Evolutionary conservation across 495 filamentous ascomycete species (phyloP), one percentile per base, ranked within the genome.

Genomic region (Diplogelasinospora grovesii): DNA sequence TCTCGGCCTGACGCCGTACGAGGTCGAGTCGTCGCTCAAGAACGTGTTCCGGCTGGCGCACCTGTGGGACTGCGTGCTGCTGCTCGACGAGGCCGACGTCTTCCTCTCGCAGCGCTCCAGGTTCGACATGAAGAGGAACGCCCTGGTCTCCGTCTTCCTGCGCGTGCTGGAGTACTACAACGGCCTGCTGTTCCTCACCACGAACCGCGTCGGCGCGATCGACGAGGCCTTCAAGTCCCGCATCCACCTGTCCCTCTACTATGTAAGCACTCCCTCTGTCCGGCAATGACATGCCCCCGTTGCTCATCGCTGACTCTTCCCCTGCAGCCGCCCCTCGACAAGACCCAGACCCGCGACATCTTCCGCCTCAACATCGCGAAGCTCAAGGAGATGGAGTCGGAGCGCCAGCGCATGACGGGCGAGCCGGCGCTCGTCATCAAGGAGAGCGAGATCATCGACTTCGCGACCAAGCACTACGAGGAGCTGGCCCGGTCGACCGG

Each of bases 351-450:
- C 61, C 77, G 77, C 38, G 78, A 74, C 43, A 81, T 94, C 24
- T 94, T 88, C 83, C 81, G 77, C 61, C 77, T 85, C 64, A 90
- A 93, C 52, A 61, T 77, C 24, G 73, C 79, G 38, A 50, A 52
- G 49, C 54, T 65, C 28, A 43, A 60, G 56, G 71, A 71, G 13
- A 72, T 76, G 49, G 79, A 82, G 48, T 70, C 73, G 1, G 61
- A 81, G 20, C 8, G 22, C 4, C 14, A 22, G 24, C 24, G 15
- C 5, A 22, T 24, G 20, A 8, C 19, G 15, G 14, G 21, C 20
- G 60, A 61, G 38, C 48, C 46, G 13, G 16, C 41, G 9, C 53
- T 65, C 5, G 33, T 36, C 13, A 54, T 65, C 41, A 40, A 45
- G 13, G 52, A 59, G 5, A 16, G 42, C 35, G 70, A 76, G 39